Base-by-base conservation (phyloP, 2,329 filamentous ascomycete genomes). In the Arachnomyces sp. region DNA sequence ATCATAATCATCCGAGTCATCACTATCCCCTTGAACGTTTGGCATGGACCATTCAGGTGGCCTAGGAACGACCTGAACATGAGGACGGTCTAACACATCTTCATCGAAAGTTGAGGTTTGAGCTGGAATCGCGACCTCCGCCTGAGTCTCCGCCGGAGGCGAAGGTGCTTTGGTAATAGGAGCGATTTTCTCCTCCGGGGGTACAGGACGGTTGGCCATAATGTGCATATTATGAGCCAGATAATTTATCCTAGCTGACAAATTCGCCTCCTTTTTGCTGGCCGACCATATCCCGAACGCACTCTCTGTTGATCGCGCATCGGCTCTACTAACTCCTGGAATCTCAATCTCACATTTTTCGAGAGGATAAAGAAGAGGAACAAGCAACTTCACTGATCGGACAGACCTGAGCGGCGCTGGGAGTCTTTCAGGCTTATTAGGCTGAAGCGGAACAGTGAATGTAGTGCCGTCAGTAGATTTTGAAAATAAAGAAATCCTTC, bases 171-270 rank as follows among this genome's bases (percentile, higher is more conserved):
- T 7, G n/a, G 9, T 34, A 30, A 13, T 16, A 34, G 15, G 38
- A 33, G 30, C 9, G 7, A 28, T 7, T 33, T 28, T 28, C 16
- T 34, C 30, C 21, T 28, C 34, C 17, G 14, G 46, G 38, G 56
- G 52, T 4, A 68, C 49, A 2, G 65, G 66, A 36, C 78, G 72
- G 52, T 75, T 82, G 11, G 78, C 80, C 53, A 90, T 67, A 2
- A 66, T 61, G 52, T 85, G 78, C 46, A 89, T 73, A 51, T 86
- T 86, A 56, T 83, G 78, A 2, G 78, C 72, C 6, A 90, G 65
- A 52, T 82, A 86, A 55, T 90, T 90, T 50, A 90, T 60, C 50
- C 86, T 82, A 43, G 77, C 82, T 65, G 84, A 83, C 40, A 92
- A 61, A 7, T 74, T 80, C 65, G 81, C 69, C 31, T 79, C 70